These are phyloP conservation scores for Erythrobasidium hasegawianum DNA, from an alignment of 1,284 basidiomycete genomes.

Conservation along the genomic window DNA sequence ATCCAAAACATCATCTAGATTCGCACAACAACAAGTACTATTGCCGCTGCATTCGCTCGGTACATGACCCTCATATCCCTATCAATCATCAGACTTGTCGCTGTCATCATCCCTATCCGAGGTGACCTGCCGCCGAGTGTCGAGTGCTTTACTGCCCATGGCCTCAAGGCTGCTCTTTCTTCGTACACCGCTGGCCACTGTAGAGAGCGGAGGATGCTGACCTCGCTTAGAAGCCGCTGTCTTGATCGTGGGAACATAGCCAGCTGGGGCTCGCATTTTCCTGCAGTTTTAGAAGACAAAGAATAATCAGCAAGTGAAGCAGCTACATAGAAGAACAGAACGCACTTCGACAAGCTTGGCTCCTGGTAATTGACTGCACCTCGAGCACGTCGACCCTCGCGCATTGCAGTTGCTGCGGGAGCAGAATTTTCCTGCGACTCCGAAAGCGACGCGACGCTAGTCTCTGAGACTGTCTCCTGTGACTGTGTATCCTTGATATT, in stretches of 20 bases:
- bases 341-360: constrained; percentile 44
- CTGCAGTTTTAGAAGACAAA: constrained; percentile 27
- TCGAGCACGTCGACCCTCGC: constrained; percentile 39
- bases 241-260: constrained; percentile 42
- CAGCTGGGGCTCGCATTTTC: constrained; percentile 44
- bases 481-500: too few relatives aligned
- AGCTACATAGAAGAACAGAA: too few relatives aligned
- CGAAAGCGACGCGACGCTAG: too few relatives aligned
- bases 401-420: background rate
- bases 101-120: background rate
- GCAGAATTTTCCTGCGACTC: too few relatives aligned
- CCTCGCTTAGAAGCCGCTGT: constrained; percentile 10
- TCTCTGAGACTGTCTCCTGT: too few relatives aligned
- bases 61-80: too few relatives aligned
- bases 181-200: background rate
- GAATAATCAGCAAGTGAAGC: background rate
- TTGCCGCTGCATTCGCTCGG: too few relatives aligned
- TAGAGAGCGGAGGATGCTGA: background rate
- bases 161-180: constrained; percentile 23
- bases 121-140: background rate
- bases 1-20: too few relatives aligned
- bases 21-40: too few relatives aligned
- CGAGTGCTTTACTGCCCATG: background rate
- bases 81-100: too few relatives aligned
- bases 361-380: constrained; percentile 44